phyloP scores from a whole-genome alignment of 768 basidiomycete genomes.

The Krasilnikovozyma curviuscula region DNA sequence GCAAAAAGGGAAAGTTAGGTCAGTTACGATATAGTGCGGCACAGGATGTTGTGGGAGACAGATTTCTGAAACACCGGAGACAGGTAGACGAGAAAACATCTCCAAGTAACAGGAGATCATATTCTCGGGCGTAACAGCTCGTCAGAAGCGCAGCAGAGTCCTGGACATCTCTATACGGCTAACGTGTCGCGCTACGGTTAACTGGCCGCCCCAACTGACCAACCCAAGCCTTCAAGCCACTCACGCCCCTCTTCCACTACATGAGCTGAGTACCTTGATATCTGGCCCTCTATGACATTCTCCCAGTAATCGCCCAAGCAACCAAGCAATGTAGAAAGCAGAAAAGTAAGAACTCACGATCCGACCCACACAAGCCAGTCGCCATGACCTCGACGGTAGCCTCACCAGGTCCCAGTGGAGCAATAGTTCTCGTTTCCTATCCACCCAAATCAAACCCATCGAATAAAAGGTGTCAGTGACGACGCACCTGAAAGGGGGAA shows the following conservation, averaged over 20 bases:
- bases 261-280: conserved; percentile 2
- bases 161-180: background rate
- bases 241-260: too few species aligned
- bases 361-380: conserved; percentile 71
- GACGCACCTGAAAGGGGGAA: background rate
- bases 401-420: conserved; percentile 50
- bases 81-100: too few species aligned
- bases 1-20: background rate
- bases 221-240: too few species aligned
- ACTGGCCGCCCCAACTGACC: too few species aligned
- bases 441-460: background rate
- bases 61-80: too few species aligned
- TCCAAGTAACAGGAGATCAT: too few species aligned
- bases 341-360: conserved; percentile 22
- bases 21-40: background rate
- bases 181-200: too few species aligned
- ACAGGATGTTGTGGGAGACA: background rate
- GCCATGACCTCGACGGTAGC: conserved; percentile 60
- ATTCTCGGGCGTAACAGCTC: background rate
- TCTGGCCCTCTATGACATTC: conserved; percentile 18
- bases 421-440: conserved; percentile 44
- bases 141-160: background rate
- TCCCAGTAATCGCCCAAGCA: conserved; percentile 33
- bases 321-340: background rate
- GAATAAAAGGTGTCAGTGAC: background rate